phyloP scores from a whole-genome alignment of 2,329 filamentous ascomycete species.

The Alternaria ethzedia region DNA sequence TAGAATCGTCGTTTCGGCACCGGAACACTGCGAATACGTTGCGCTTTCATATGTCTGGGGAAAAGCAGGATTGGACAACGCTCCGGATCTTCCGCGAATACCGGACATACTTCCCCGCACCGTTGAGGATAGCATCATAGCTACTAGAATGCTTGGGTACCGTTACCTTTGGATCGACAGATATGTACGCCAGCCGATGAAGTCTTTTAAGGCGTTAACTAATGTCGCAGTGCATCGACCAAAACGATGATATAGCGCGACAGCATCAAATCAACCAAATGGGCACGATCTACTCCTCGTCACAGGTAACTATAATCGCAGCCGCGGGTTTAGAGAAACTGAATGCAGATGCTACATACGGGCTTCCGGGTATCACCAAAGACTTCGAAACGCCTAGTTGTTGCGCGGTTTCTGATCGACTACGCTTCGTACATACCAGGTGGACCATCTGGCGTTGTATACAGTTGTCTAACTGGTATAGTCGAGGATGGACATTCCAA shows the following conservation, averaged over 20 bases:
- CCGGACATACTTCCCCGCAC: not conserved
- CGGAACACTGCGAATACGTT: not conserved
- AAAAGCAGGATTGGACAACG: too few species aligned
- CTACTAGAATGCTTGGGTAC: accelerated
- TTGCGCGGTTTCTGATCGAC: too few species aligned
- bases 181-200: not conserved
- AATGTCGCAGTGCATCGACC: not conserved
- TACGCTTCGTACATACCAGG: too few species aligned
- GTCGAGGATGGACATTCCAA: not conserved
- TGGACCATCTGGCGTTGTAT: too few species aligned
- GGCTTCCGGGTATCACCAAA: accelerated
- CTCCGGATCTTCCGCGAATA: not conserved
- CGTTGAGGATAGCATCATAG: not conserved
- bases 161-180: not conserved
- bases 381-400: not conserved
- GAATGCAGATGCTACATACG: not conserved
- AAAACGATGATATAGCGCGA: not conserved
- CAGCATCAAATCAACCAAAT: not conserved
- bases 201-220: too few species aligned
- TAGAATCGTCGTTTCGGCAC: not conserved
- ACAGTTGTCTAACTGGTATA: not conserved
- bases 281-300: not conserved
- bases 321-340: not conserved
- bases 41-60: not conserved
- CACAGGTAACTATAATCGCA: not conserved